These are phyloP conservation scores for Zostera marina DNA, from an alignment of 116 monocot species.

Conservation along the genomic window DNA sequence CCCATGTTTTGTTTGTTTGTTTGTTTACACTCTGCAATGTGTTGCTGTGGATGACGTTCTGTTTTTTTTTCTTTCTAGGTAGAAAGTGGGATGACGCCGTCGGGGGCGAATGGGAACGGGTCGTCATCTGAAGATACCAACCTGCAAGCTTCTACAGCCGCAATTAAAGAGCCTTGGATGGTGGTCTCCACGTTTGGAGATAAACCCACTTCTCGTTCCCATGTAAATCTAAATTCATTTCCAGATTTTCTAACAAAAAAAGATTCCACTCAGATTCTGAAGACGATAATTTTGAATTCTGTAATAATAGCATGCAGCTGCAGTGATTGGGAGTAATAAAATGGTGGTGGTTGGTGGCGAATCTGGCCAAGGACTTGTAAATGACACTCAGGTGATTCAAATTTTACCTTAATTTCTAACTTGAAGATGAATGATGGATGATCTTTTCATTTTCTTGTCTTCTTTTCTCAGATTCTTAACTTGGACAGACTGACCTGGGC, in stretches of 20 bases:
- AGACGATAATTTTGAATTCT: no score
- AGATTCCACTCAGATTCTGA: no score
- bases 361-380: constrained; percentile 50
- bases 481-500: constrained; percentile 81
- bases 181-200: constrained; percentile 61
- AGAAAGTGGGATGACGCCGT: constrained; percentile 27
- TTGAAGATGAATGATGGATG: no score
- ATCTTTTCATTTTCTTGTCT: background rate
- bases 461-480: constrained; percentile 55
- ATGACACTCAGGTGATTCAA: constrained; percentile 68
- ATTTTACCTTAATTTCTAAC: background rate
- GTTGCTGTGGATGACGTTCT: constrained; percentile 1
- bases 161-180: constrained; percentile 57
- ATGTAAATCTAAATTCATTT: constrained; percentile 24
- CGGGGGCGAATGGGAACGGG: constrained; percentile 23
- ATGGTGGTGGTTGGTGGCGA: constrained; percentile 98
- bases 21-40: background rate
- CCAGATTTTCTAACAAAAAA: no score
- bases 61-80: constrained; percentile 18
- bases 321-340: constrained; percentile 87
- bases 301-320: constrained; percentile 65
- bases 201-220: constrained; percentile 51
- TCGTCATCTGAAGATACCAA: constrained; percentile 29
- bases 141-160: constrained; percentile 21
- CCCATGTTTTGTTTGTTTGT: background rate